These are phyloP conservation scores for Przewalskia tangutica DNA, from an alignment of 257 asterid species.

Conservation along the genomic window DNA sequence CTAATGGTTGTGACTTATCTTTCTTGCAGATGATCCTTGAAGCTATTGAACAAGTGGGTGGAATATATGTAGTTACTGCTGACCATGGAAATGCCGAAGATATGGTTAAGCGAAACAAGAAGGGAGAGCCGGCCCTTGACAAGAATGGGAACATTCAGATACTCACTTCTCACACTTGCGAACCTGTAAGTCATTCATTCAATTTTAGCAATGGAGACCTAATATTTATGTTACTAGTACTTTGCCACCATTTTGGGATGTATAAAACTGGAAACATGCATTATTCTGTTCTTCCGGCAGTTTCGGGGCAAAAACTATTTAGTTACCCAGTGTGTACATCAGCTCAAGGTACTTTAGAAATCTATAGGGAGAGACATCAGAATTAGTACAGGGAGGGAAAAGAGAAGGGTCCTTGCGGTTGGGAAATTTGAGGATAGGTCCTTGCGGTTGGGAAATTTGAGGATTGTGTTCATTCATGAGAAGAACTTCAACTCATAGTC, in stretches of 20 bases:
- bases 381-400: not conserved
- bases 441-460: not conserved
- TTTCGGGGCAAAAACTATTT: not conserved
- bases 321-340: not conserved
- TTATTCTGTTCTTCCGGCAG: not conserved
- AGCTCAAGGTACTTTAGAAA: not conserved
- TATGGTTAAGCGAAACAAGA: conserved; percentile 96
- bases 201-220: not conserved
- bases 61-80: conserved; percentile 89
- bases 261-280: not conserved
- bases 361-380: not conserved
- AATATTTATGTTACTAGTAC: not conserved
- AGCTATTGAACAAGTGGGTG: conserved; percentile 86
- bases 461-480: not conserved
- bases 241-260: not conserved
- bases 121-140: conserved; percentile 89
- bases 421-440: no score
- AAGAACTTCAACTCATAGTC: not conserved
- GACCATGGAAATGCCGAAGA: conserved; percentile 99
- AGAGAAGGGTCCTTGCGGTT: not conserved
- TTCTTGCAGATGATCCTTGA: conserved; percentile 67
- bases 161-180: conserved; percentile 83
- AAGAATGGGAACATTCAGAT: conserved; percentile 77
- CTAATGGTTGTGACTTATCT: not conserved
- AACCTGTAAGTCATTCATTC: conserved; percentile 56